phyloP scores from a whole-genome alignment of 2,329 filamentous ascomycete genomes.

The Ceratocystis papillata region DNA sequence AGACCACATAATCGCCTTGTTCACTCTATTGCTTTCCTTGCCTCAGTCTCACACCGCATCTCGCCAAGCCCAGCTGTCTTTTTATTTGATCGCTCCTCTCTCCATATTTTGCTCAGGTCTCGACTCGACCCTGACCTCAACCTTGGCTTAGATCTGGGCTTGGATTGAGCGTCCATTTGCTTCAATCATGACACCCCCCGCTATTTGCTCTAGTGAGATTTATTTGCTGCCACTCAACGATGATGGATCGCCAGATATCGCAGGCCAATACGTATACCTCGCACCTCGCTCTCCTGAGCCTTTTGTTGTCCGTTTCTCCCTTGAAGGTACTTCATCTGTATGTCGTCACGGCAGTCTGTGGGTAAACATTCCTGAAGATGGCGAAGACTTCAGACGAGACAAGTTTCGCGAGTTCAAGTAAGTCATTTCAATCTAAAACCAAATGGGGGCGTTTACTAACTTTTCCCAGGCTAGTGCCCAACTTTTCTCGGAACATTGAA shows the following conservation, averaged over 20 bases:
- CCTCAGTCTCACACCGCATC: not conserved
- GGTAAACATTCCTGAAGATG: constrained; percentile 83
- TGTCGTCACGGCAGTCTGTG: constrained; percentile 88
- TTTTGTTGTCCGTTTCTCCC: constrained; percentile 74
- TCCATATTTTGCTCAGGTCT: not conserved
- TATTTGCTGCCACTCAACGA: constrained; percentile 88
- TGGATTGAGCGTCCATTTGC: constrained; percentile 13
- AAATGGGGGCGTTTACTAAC: not conserved
- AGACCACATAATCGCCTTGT: constrained; percentile 8
- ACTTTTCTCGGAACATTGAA: constrained; percentile 85
- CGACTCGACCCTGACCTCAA: not conserved
- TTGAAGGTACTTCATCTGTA: constrained; percentile 91
- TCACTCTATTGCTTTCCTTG: not conserved
- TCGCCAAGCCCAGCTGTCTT: not conserved
- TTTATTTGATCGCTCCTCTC: not conserved
- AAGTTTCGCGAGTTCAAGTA: constrained; percentile 85
- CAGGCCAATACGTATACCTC: constrained; percentile 84
- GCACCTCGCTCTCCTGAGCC: constrained; percentile 62
- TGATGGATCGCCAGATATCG: constrained; percentile 79
- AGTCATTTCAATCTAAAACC: constrained; percentile 29
- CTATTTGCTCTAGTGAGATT: constrained; percentile 58
- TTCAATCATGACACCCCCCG: constrained; percentile 47
- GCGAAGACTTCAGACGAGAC: constrained; percentile 62
- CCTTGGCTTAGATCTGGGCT: too few species aligned
- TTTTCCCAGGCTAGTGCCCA: constrained; percentile 59